Conservation (phyloP, 2,329 filamentous ascomycete species). For the Parafenestella ontariensis region DNA sequence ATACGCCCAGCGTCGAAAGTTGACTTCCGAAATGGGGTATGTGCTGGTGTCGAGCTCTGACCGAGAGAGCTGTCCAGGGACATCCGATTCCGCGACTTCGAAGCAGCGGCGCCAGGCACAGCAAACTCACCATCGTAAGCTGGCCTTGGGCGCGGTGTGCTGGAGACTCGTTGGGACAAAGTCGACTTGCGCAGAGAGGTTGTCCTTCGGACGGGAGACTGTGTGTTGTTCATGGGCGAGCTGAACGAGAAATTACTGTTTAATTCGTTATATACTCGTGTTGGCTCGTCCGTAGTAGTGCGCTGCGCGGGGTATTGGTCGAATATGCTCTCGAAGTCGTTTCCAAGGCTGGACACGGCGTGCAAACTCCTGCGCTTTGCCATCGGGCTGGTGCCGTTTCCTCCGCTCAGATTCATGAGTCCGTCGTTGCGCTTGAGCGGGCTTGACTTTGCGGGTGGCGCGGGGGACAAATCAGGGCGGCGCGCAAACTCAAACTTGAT, state of each 20-base stretch:
- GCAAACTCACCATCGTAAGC: slow-evolving; percentile 58
- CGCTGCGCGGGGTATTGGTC: slow-evolving; percentile 58
- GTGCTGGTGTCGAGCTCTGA: slow-evolving; percentile 69
- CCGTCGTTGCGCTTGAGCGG: slow-evolving; percentile 92
- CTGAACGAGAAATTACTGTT: slow-evolving; percentile 44
- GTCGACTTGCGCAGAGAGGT: slow-evolving; percentile 86
- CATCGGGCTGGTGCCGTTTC: slow-evolving; percentile 80
- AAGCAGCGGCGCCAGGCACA: slow-evolving; percentile 60
- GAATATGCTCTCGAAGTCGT: slow-evolving; percentile 75
- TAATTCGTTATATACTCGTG: slow-evolving; percentile 38
- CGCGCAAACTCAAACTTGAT: slow-evolving; percentile 57
- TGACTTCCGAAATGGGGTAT: slow-evolving; percentile 59
- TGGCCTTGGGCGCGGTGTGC: slow-evolving; percentile 47
- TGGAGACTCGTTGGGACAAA: slow-evolving; percentile 76
- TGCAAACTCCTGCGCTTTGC: slow-evolving; percentile 91
- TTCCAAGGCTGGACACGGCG: slow-evolving; percentile 67
- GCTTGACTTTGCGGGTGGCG: slow-evolving; percentile 70
- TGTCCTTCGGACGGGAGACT: slow-evolving; percentile 54
- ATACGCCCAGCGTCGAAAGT: slow-evolving; percentile 40
- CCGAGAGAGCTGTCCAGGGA: slow-evolving; percentile 81
- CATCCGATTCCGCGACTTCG: slow-evolving; percentile 71
- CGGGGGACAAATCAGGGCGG: slow-evolving; percentile 38
- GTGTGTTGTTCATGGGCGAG: slow-evolving; percentile 40
- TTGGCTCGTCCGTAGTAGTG: slow-evolving; percentile 26
- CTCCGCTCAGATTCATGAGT: slow-evolving; percentile 84